phyloP scores from a whole-genome alignment of 1,139 yeast species.

The Ogataea hybrid region DNA sequence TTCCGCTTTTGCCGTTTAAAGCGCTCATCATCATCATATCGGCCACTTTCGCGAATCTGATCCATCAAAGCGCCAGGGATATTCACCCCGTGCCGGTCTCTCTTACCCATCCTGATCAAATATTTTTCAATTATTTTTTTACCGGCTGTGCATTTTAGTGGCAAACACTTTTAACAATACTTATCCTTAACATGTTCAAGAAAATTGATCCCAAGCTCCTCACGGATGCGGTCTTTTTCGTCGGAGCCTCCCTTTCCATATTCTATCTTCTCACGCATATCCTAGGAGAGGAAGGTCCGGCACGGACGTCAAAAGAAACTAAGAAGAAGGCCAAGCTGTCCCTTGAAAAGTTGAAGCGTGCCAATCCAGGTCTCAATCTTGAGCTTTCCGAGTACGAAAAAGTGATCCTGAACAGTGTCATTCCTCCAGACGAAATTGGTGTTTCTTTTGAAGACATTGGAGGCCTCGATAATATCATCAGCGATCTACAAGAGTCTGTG shows the following conservation, averaged over 20 bases:
- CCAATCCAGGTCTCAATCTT: slow-evolving; percentile 60
- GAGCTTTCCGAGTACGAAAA: slow-evolving; percentile 76
- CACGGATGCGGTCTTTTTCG: slow-evolving; percentile 67
- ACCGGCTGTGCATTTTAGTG: slow-evolving; percentile 7
- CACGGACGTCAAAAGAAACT: slow-evolving; percentile 59
- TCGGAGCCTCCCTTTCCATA: slow-evolving; percentile 82
- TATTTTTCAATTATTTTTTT: slow-evolving; percentile 4
- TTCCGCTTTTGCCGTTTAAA: slow-evolving; percentile 32
- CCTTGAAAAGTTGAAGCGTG: slow-evolving; percentile 53
- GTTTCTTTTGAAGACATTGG: slow-evolving; percentile 82
- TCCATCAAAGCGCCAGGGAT: slow-evolving; percentile 69
- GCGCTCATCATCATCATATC: slow-evolving; percentile 41
- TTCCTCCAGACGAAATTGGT: slow-evolving; percentile 79
- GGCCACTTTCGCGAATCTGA: slow-evolving; percentile 50
- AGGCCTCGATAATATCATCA: slow-evolving; percentile 78
- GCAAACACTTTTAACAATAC: slow-evolving; percentile 14
- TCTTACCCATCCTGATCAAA: slow-evolving; percentile 4
- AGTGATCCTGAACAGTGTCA: slow-evolving; percentile 69
- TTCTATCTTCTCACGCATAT: slow-evolving; percentile 67
- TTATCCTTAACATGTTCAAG: slow-evolving; percentile 26
- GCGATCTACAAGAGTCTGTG: slow-evolving; percentile 83
- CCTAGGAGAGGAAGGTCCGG: slow-evolving; percentile 50
- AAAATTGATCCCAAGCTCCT: slow-evolving; percentile 53
- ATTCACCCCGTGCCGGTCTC: slow-evolving; percentile 46
- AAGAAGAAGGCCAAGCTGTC: slow-evolving; percentile 67